Evolutionary conservation across 2,329 filamentous ascomycete genomes (phyloP).

Genomic region (Colletotrichum sp.): DNA sequence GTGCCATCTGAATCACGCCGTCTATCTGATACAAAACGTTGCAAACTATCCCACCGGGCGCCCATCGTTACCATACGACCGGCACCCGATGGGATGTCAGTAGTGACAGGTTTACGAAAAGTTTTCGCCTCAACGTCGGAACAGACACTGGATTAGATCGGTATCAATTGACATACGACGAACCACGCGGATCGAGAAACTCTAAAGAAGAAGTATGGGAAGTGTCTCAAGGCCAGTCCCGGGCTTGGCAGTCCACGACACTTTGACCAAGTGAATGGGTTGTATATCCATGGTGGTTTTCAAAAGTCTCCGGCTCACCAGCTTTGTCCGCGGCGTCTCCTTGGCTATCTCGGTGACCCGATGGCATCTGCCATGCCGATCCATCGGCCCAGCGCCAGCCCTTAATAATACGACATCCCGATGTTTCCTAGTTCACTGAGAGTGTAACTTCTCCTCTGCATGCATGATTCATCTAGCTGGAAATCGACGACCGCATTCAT

Average conservation of each 20-base stretch:
- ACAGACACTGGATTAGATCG: not conserved
- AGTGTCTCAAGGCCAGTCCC: not conserved
- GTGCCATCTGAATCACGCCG: not conserved
- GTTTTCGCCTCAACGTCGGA: not conserved
- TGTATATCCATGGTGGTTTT: not conserved
- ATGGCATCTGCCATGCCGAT: not conserved
- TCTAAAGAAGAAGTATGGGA: not conserved
- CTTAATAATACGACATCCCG: not conserved
- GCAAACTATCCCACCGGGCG: not conserved
- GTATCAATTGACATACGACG: not conserved
- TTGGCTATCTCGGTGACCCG: not conserved
- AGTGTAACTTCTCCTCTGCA: accelerated
- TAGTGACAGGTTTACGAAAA: not conserved
- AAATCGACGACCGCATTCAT: not conserved
- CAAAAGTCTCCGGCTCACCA: not conserved
- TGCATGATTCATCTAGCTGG: not conserved
- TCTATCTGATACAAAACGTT: not conserved
- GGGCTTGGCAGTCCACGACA: not conserved
- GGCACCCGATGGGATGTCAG: not conserved
- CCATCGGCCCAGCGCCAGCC: not conserved
- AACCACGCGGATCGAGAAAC: not conserved
- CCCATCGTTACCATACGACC: accelerated
- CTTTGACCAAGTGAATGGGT: not conserved
- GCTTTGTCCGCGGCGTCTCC: not conserved
- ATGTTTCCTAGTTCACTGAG: accelerated